These are phyloP conservation scores for Kwoniella botswanensis DNA, from an alignment of 768 basidiomycete species.

Conservation along the genomic window DNA sequence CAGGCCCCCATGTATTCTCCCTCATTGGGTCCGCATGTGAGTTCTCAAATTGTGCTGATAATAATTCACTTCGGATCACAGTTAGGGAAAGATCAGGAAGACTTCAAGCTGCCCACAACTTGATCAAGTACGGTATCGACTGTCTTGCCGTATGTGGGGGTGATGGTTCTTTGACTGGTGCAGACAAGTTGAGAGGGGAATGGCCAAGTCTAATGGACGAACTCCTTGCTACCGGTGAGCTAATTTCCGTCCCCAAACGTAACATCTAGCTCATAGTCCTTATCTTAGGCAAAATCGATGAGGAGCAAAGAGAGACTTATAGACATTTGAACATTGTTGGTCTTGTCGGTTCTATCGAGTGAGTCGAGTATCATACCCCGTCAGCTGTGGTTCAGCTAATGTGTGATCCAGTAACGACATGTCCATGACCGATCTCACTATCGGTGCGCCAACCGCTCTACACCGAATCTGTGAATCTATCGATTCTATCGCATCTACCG, in stretches of 20 bases:
- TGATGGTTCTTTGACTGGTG: constrained; percentile 94
- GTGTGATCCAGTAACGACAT: constrained; percentile 75
- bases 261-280: background rate
- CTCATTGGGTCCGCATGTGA: no score
- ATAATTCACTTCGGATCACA: background rate
- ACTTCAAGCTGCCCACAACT: constrained; percentile 81
- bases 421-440: constrained; percentile 96
- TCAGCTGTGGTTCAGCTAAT: background rate
- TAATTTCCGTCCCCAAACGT: no score
- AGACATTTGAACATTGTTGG: constrained; percentile 93
- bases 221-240: constrained; percentile 68
- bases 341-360: constrained; percentile 96
- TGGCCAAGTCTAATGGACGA: constrained; percentile 84
- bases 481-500: constrained; percentile 97
- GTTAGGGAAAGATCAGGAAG: constrained; percentile 90
- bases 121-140: constrained; percentile 96
- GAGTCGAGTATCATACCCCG: constrained; percentile 18
- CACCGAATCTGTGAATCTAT: constrained; percentile 97
- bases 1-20: no score
- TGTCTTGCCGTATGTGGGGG: constrained; percentile 97
- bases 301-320: constrained; percentile 72
- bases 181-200: constrained; percentile 88
- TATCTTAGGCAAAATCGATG: constrained; percentile 70
- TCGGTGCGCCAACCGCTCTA: constrained; percentile 92
- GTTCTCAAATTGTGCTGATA: background rate